Percentiles rank a stretch among this genome's conserved stretches.
phyloP scores from a whole-genome alignment of 768 basidiomycete genomes.

The Leccinum variicolor region DNA sequence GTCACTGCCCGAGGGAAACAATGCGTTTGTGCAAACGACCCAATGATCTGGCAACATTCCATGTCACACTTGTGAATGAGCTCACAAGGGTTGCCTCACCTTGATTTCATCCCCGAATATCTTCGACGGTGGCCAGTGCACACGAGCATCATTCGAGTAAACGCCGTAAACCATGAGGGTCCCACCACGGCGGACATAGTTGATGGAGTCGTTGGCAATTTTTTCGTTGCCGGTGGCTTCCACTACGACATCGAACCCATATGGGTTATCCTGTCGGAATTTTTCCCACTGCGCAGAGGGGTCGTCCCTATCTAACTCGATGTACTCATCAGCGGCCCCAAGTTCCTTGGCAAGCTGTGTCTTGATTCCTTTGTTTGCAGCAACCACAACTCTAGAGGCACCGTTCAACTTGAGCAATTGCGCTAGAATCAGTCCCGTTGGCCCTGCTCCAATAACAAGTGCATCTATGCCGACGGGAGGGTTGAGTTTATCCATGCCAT shows the following conservation, averaged over 20 bases:
- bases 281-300: constrained; percentile 73
- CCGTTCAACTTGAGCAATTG: constrained; percentile 86
- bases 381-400: constrained; percentile 72
- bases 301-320: constrained; percentile 71
- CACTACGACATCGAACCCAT: constrained; percentile 81
- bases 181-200: constrained; percentile 78
- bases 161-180: constrained; percentile 85
- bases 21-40: constrained; percentile 80
- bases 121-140: constrained; percentile 85
- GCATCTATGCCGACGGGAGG: constrained; percentile 78
- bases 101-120: constrained; percentile 72
- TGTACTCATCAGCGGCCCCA: constrained; percentile 74
- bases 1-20: constrained; percentile 87
- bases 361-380: constrained; percentile 85
- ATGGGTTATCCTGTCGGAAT: constrained; percentile 71
- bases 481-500: constrained; percentile 81
- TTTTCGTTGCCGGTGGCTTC: constrained; percentile 84
- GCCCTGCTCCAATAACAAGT: constrained; percentile 80
- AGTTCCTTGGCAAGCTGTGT: constrained; percentile 77
- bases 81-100: constrained; percentile 28
- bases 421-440: constrained; percentile 81
- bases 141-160: constrained; percentile 74
- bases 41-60: constrained; percentile 57
- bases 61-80: background rate
- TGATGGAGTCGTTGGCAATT: constrained; percentile 80